These are phyloP conservation scores for Penicillium sclerotiorum DNA, from an alignment of 2,329 filamentous ascomycete species.

Conservation along the genomic window DNA sequence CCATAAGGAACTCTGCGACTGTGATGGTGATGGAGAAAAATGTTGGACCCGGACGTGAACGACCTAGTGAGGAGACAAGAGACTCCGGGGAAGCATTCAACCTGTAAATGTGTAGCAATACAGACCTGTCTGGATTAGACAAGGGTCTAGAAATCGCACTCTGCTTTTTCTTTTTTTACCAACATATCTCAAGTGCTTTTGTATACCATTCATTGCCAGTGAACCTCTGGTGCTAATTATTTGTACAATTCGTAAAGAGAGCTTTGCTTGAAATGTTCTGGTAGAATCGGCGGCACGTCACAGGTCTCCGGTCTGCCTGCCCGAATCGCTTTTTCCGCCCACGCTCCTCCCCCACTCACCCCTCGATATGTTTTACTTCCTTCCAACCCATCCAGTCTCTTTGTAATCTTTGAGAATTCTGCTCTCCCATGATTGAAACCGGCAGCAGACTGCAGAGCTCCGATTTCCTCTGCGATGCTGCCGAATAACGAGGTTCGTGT, in stretches of 20 bases:
- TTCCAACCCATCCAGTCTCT: slow-evolving; percentile 9
- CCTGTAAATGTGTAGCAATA: slow-evolving; percentile 44
- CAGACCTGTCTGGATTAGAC: slow-evolving; percentile 34
- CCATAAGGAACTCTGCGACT: not conserved
- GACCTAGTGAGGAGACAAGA: slow-evolving; percentile 14
- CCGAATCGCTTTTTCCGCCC: slow-evolving; percentile 27
- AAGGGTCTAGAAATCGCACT: slow-evolving; percentile 30
- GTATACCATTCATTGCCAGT: slow-evolving; percentile 4
- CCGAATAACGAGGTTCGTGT: slow-evolving; percentile 36
- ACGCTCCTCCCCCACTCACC: slow-evolving; percentile 15
- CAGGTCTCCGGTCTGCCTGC: slow-evolving; percentile 15
- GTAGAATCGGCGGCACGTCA: slow-evolving; percentile 21
- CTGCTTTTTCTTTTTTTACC: slow-evolving; percentile 23
- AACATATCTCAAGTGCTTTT: slow-evolving; percentile 9
- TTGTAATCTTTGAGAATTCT: not conserved
- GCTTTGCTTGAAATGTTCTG: slow-evolving; percentile 1
- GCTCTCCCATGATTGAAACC: slow-evolving; percentile 16
- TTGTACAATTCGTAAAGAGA: not conserved
- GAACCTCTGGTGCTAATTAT: not conserved
- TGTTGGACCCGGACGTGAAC: slow-evolving; percentile 22
- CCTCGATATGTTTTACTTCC: slow-evolving; percentile 17
- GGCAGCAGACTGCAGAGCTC: slow-evolving; percentile 31
- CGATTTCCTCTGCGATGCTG: slow-evolving; percentile 31
- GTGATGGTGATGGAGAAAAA: slow-evolving; percentile 21
- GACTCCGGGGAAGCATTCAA: slow-evolving; percentile 21